These are phyloP conservation scores for Hypsizygus marmoreus DNA, from an alignment of 768 basidiomycete species.

Conservation along the genomic window DNA sequence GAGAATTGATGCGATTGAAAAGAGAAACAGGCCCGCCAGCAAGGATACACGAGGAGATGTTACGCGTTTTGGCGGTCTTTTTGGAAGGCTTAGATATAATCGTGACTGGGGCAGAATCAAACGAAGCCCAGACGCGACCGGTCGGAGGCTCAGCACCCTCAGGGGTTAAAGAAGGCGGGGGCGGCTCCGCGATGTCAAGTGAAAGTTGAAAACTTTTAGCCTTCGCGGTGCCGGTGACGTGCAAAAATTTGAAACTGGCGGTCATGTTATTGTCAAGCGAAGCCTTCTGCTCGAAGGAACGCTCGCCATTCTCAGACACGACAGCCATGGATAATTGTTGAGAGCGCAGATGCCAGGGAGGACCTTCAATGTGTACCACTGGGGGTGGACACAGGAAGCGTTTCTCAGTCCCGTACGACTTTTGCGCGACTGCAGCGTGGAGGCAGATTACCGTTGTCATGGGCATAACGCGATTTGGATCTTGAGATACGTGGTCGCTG, in stretches of 20 bases:
- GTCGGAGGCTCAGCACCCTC: slow-evolving; percentile 46
- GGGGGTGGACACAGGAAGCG: slow-evolving; percentile 94
- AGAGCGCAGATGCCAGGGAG: slow-evolving; percentile 79
- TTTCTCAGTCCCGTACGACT: slow-evolving; percentile 95
- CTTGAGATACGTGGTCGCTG: slow-evolving; percentile 78
- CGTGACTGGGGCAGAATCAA: slow-evolving; percentile 89
- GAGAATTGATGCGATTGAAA: slow-evolving; percentile 95
- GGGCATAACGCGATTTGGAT: slow-evolving; percentile 73
- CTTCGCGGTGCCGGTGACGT: slow-evolving; percentile 86
- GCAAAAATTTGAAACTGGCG: slow-evolving; percentile 89
- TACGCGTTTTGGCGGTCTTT: slow-evolving; percentile 94
- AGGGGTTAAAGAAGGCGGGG: slow-evolving; percentile 48
- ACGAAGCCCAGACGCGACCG: slow-evolving; percentile 86
- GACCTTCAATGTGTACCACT: slow-evolving; percentile 89
- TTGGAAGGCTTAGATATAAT: slow-evolving; percentile 98
- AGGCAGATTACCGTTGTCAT: slow-evolving; percentile 92
- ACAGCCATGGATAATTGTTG: slow-evolving; percentile 86
- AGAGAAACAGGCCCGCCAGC: slow-evolving; percentile 88
- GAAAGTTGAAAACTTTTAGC: slow-evolving; percentile 88
- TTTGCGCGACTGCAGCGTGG: slow-evolving; percentile 93
- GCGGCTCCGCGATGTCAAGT: slow-evolving; percentile 81
- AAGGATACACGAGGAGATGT: slow-evolving; percentile 87
- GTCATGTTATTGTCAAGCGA: slow-evolving; percentile 82
- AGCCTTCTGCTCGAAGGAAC: slow-evolving; percentile 83
- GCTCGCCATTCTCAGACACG: slow-evolving; percentile 80